Base-by-base conservation (phyloP, 1,284 basidiomycete species). In the Ganoderma lingzhi region DNA sequence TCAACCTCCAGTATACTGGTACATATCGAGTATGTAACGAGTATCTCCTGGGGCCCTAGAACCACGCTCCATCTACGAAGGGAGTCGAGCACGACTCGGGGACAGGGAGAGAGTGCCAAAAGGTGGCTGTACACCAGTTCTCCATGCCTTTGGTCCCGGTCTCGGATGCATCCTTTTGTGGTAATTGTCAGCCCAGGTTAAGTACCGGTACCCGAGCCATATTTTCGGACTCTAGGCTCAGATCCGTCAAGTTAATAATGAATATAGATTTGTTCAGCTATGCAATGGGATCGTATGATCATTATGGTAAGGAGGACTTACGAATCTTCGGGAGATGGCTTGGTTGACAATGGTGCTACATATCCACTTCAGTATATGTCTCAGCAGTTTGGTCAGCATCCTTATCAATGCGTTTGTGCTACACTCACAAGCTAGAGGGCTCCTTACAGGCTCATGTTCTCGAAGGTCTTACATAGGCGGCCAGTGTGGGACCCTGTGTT, bases 81-180 rank as follows among this genome's bases (percentile, higher is more conserved):
- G 30, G 32, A 56, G 30, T 56, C 28, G 30, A 35, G 53, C 28
- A 56, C 10, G 53, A 4, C 23, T 23, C 23, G 23, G 23, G 19
- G n/a, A 6, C 10, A 17, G 53, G 2, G 53, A 8, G 28, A 28
- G 17, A 14, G 14, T n/a, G 48, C 14, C 5, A 8, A 6, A 56
- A 12, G 30, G 53, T 56, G 53, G 53, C 53, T 56, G 53, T 56
- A 56, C 53, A 35, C 35, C 35, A 35, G 30, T 19, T 51, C 45
- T 23, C 19, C 44, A 45, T n/a, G 6, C 6, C 44, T 45, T 17
- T 44, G 15, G 44, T 5, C 8, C 45, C n/a, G 45, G 45, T 48
- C n/a, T 17, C 45, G 9, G 28, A 32, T 28, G 15, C 28, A 55
- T 55, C 28, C 28, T 30, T 30, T 30, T 55, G 51, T 32, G 51